A percentile compares a stretch with the other conserved stretches of the same genome.
Conservation (phyloP, 371 early-diverging fungal genomes). For the Chytridium lagenaria region DNA sequence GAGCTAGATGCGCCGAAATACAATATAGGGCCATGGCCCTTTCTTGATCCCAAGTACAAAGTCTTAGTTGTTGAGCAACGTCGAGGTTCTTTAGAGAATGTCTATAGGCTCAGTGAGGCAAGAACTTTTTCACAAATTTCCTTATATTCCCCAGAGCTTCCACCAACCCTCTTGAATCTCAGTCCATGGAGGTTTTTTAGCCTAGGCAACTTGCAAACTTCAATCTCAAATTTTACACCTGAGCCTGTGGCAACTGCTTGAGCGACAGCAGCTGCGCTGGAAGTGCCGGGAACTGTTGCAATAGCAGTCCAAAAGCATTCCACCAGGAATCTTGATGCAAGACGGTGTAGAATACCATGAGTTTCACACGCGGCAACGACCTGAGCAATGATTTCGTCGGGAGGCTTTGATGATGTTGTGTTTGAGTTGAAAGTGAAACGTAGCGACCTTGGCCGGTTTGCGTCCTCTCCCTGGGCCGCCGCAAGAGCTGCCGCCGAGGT, state of each 20-base stretch:
- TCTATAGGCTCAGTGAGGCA: slow-evolving; percentile 35
- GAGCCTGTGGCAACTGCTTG: slow-evolving; percentile 31
- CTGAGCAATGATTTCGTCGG: slow-evolving; percentile 60
- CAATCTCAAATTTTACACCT: slow-evolving; percentile 57
- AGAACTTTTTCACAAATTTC: slow-evolving; percentile 62
- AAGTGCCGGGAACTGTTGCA: not conserved
- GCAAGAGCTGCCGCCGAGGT: slow-evolving; percentile 17
- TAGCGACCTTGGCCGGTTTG: slow-evolving; percentile 61
- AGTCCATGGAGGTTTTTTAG: slow-evolving; percentile 67
- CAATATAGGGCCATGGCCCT: too few species aligned
- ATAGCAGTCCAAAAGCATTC: slow-evolving; percentile 48
- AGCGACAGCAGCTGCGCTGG: not conserved
- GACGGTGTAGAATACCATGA: slow-evolving; percentile 43
- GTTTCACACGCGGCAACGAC: slow-evolving; percentile 49
- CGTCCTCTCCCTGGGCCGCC: slow-evolving; percentile 39
- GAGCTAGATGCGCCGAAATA: too few species aligned
- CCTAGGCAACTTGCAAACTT: slow-evolving; percentile 62
- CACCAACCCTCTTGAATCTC: slow-evolving; percentile 60
- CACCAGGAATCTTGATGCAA: slow-evolving; percentile 51
- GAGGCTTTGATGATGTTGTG: slow-evolving; percentile 63
- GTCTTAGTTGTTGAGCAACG: too few species aligned
- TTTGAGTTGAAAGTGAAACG: slow-evolving; percentile 68
- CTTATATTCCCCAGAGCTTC: slow-evolving; percentile 60
- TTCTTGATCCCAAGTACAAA: too few species aligned
- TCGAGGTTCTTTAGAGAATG: too few species aligned